Base-by-base conservation (phyloP, 441 rosid species). In the Populus hybrid region DNA sequence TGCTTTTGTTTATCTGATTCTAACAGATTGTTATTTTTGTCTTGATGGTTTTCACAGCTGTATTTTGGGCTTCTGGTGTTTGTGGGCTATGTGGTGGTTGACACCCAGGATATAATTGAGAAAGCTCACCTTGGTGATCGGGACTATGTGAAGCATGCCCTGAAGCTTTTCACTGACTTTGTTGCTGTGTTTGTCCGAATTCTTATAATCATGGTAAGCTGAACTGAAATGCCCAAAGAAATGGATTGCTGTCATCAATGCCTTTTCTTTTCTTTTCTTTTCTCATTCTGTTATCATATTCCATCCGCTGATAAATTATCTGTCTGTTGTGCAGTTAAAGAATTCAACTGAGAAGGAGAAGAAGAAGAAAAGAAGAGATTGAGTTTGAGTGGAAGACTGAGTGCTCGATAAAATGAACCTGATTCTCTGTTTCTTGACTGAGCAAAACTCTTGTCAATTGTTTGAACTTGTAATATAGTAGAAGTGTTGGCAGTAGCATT, bases 101-200 rank as follows among this genome's bases (percentile, higher is more conserved):
- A 94, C 80, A 93, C 97, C 61, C 97, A 94, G 80, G 93, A 92
- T 16, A 90, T 94, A 40, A 93, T 93, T 23, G 98, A 94, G 93
- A 90, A 80, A 83, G 98, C 97, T 38, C 91, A 91, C 81, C 79
- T 64, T 1, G 98, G 97, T 0, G 97, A 93, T 73, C 79, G 84
- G 85, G 98, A 94, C 86, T 90, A 90, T 65, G 93, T 94, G 81
- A 92, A 85, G 86, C 97, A 92, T 71, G 87, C 98, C 0, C 36
- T 90, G 45, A 86, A 86, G 8, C 94, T 92, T 63, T 94, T 94
- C 87, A 88, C 92, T 0, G 94, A 94, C 80, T 93, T 94, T n/a
- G 82, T 88, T 14, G 93, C 91, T 18, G 90, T 92, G 36, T 92
- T 91, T 68, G 92, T 92, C 45, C 88, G 97, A 45, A 84, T 94